These are phyloP conservation scores for Chernovozyma sophiae-reginae DNA, from an alignment of 1,139 yeast species.

Conservation along the genomic window DNA sequence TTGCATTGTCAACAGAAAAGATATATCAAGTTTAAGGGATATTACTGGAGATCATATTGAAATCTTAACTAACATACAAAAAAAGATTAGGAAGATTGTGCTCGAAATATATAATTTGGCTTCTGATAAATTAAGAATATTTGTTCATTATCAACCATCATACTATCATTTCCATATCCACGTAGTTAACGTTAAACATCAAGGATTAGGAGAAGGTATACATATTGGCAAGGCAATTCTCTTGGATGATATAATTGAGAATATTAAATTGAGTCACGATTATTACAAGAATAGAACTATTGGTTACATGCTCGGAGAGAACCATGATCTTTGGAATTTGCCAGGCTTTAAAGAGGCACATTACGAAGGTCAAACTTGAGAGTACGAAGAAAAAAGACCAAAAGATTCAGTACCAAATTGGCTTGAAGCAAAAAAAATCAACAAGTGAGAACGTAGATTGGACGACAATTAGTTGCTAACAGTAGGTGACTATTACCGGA, in stretches of 20 bases:
- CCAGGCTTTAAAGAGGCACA: conserved; percentile 19
- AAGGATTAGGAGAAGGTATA: conserved; percentile 70
- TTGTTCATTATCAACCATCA: conserved; percentile 91
- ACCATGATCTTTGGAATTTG: conserved; percentile 70
- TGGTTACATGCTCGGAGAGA: conserved; percentile 66
- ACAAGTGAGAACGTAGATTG: conserved; percentile 18
- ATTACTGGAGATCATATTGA: conserved; percentile 54
- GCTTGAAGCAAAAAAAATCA: conserved; percentile 52
- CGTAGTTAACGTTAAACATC: conserved; percentile 70
- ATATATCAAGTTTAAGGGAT: conserved; percentile 76
- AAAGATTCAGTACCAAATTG: too few species aligned
- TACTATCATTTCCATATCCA: conserved; percentile 95
- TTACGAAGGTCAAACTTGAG: neutral
- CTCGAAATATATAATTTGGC: conserved; percentile 33
- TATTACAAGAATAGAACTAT: conserved; percentile 37
- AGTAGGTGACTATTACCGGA: too few species aligned
- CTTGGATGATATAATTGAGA: conserved; percentile 78
- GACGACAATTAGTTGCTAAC: too few species aligned
- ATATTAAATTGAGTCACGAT: conserved; percentile 49
- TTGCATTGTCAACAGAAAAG: conserved; percentile 68
- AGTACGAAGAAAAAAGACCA: neutral
- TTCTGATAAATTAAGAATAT: conserved; percentile 59
- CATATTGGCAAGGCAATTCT: conserved; percentile 78
- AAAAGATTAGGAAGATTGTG: conserved; percentile 45
- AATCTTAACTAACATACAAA: conserved; percentile 47